Percentiles rank a stretch among this genome's conserved stretches.
Evolutionary conservation across 2,329 filamentous ascomycete species (phyloP).

Genomic region (Cercospora zeae-maydis): DNA sequence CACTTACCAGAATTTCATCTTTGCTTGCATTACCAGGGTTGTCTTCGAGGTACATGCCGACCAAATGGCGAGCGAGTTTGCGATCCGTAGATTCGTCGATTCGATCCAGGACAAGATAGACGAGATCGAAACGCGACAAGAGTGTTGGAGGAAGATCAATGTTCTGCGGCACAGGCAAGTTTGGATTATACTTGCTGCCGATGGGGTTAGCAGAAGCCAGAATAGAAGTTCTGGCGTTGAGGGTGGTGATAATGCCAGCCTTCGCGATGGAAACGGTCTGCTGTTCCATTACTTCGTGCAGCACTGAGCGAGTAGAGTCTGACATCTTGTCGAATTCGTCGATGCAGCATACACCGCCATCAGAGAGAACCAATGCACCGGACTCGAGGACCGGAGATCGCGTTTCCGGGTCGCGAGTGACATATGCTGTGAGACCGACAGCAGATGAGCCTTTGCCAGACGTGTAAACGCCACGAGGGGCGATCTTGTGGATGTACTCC

Average conservation of each 20-base stretch:
- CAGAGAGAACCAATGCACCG: slow-evolving; percentile 68
- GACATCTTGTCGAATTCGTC: slow-evolving; percentile 81
- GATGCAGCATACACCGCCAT: slow-evolving; percentile 74
- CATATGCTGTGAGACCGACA: slow-evolving; percentile 73
- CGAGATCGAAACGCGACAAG: slow-evolving; percentile 91
- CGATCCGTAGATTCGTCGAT: slow-evolving; percentile 88
- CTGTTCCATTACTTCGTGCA: slow-evolving; percentile 80
- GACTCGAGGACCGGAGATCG: slow-evolving; percentile 71
- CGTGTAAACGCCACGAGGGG: slow-evolving; percentile 78
- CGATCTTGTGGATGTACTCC: slow-evolving; percentile 95
- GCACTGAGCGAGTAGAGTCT: slow-evolving; percentile 67
- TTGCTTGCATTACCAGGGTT: slow-evolving; percentile 77
- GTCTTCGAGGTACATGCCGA: slow-evolving; percentile 96
- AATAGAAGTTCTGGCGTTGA: slow-evolving; percentile 94
- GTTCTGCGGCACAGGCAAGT: slow-evolving; percentile 93
- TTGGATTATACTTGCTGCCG: slow-evolving; percentile 94
- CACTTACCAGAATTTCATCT: slow-evolving; percentile 74
- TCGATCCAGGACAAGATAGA: slow-evolving; percentile 92
- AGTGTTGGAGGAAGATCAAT: slow-evolving; percentile 95
- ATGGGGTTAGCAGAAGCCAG: slow-evolving; percentile 97
- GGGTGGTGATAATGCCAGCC: slow-evolving; percentile 75
- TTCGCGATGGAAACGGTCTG: slow-evolving; percentile 76
- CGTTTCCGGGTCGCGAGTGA: slow-evolving; percentile 70
- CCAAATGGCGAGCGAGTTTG: slow-evolving; percentile 82
- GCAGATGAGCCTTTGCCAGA: slow-evolving; percentile 73